Evolutionary conservation across 192 early-diverging fungal species (phyloP), one percentile per base, ranked within the genome.

Genomic region (Rhizoclosmatium globosum): DNA sequence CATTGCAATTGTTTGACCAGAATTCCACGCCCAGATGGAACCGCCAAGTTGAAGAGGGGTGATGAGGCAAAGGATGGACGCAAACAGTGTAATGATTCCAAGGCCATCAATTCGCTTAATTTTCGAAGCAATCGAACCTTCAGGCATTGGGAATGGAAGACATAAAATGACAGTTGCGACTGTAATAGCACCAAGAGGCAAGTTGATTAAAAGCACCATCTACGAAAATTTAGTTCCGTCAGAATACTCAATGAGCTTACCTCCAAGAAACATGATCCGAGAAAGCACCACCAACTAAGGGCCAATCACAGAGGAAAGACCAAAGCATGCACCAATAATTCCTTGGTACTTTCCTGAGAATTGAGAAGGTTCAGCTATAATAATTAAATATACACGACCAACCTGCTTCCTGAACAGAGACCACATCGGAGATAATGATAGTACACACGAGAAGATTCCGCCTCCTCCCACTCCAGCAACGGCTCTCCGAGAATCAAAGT

Each of bases 211-310:
- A 94, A 94, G 23, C 86, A 85, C 74, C 87, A 87, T 41, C n/a
- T n/a, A n/a, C n/a, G n/a, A n/a, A n/a, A n/a, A n/a, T n/a, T n/a
- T n/a, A n/a, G n/a, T n/a, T n/a, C n/a, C n/a, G n/a, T n/a, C n/a
- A n/a, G n/a, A n/a, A n/a, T n/a, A n/a, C n/a, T n/a, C n/a, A n/a
- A n/a, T n/a, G n/a, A n/a, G n/a, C n/a, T n/a, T n/a, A n/a, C n/a
- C 80, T 48, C 80, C 80, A 81, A 47, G 41, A 41, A 23, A 77
- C n/a, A 43, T 62, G 41, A 42, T 96, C 89, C 41, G 92, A 93
- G 53, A 96, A 91, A 13, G 91, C 77, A 46, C 95, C 95, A 68
- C 95, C 95, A 19, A 95, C 68, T 17, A 94, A 84, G 95, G 94
- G 6, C 95, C 95, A 2, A 94, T 64, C 2, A 94, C 89, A 4